These are phyloP conservation scores for Amanita pallidorosea DNA, from an alignment of 768 basidiomycete species.

Conservation along the genomic window DNA sequence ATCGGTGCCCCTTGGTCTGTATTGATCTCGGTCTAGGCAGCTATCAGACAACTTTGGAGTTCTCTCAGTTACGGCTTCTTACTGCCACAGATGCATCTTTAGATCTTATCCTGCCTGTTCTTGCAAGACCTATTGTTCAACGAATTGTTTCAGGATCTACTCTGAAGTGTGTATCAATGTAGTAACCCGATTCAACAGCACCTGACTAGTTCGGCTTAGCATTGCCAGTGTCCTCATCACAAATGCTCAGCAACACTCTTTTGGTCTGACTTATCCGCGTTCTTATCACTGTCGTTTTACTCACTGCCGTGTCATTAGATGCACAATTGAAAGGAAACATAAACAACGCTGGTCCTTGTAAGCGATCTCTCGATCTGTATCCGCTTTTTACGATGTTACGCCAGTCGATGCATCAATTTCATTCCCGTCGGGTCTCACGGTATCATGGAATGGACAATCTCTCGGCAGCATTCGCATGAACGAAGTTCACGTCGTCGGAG, in stretches of 20 bases:
- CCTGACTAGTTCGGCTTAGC: conserved; percentile 17
- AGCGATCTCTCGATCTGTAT: conserved; percentile 14
- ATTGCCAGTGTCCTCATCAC: conserved; percentile 53
- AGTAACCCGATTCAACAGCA: neutral
- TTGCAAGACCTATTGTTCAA: conserved; percentile 69
- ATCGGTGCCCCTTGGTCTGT: neutral
- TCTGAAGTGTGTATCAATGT: conserved; percentile 30
- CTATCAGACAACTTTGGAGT: conserved; percentile 52
- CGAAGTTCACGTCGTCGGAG: conserved; percentile 46
- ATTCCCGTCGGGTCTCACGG: conserved; percentile 50
- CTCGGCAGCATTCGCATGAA: conserved; percentile 54
- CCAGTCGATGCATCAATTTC: conserved; percentile 58
- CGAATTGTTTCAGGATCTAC: conserved; percentile 49
- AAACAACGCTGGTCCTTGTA: conserved; percentile 64
- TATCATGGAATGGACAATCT: conserved; percentile 46
- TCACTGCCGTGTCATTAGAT: conserved; percentile 18
- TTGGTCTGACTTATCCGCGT: conserved; percentile 23
- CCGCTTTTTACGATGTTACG: neutral
- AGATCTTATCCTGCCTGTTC: conserved; percentile 52
- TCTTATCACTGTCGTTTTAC: neutral
- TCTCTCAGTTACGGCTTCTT: conserved; percentile 44
- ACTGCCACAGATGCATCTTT: conserved; percentile 52
- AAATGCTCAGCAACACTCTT: conserved; percentile 44
- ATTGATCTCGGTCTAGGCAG: conserved; percentile 30
- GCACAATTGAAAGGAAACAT: conserved; percentile 51